These are phyloP conservation scores for Podaxis sp. DNA, from an alignment of 768 basidiomycete species.

Conservation along the genomic window DNA sequence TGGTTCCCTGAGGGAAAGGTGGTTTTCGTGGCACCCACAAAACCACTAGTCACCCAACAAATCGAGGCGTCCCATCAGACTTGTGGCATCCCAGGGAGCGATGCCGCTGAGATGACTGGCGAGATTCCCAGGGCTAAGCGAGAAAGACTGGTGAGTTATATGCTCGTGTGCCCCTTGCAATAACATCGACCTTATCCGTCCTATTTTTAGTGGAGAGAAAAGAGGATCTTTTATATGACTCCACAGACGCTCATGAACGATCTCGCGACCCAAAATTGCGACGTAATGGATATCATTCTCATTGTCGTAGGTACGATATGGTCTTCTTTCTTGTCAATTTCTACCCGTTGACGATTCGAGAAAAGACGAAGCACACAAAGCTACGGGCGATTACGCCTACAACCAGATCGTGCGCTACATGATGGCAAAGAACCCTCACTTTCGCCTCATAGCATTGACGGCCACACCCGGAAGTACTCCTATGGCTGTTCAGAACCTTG, in stretches of 20 bases:
- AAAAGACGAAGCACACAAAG: conserved; percentile 92
- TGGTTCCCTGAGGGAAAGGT: conserved; percentile 94
- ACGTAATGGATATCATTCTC: conserved; percentile 78
- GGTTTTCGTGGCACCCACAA: conserved; percentile 94
- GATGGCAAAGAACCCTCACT: conserved; percentile 93
- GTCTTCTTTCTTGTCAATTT: background rate
- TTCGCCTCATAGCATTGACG: conserved; percentile 89
- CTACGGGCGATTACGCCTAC: conserved; percentile 92
- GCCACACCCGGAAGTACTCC: conserved; percentile 90
- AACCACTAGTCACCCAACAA: conserved; percentile 95
- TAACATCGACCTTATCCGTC: background rate
- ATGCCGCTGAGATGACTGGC: conserved; percentile 88
- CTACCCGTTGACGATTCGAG: background rate
- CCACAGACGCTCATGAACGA: conserved; percentile 95
- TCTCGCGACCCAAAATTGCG: conserved; percentile 67
- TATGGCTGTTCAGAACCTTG: conserved; percentile 84
- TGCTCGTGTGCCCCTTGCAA: background rate
- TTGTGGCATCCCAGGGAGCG: conserved; percentile 88
- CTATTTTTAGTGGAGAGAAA: conserved; percentile 65
- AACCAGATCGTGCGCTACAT: conserved; percentile 84
- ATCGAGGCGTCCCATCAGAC: conserved; percentile 89
- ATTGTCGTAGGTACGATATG: conserved; percentile 74
- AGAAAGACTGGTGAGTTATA: conserved; percentile 53
- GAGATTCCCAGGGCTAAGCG: conserved; percentile 55
- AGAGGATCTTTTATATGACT: conserved; percentile 92